Conservation (phyloP, 129 eudicot genomes). For the Heracleum sosnowskyi region DNA sequence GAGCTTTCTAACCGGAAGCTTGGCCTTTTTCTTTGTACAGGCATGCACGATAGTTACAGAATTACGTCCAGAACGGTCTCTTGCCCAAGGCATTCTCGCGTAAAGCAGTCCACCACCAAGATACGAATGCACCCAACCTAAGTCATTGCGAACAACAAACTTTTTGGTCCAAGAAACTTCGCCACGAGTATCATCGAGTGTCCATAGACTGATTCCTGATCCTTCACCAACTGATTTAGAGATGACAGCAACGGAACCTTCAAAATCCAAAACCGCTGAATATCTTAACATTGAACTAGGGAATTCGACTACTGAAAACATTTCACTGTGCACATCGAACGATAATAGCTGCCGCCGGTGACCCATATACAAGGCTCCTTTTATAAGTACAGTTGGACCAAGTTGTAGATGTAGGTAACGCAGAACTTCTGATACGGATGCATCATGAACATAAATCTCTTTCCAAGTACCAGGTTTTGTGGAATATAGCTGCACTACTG, state of each 20-base stretch:
- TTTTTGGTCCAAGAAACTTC: not conserved
- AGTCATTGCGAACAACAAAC: not conserved
- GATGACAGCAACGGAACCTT: not conserved
- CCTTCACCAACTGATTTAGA: no score
- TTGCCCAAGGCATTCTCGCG: no score
- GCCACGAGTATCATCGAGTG: not conserved
- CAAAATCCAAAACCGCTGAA: not conserved
- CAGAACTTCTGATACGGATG: not conserved
- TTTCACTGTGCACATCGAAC: not conserved
- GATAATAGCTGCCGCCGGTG: not conserved
- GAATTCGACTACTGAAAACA: not conserved
- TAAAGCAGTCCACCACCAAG: no score
- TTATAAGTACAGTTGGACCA: not conserved
- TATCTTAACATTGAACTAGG: not conserved
- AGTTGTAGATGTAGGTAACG: not conserved
- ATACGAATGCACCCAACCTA: not conserved
- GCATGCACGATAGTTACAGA: not conserved
- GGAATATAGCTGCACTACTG: not conserved
- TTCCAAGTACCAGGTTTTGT: not conserved
- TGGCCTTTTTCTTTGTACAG: no score
- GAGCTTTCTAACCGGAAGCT: not conserved
- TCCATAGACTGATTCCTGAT: not conserved
- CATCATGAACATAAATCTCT: not conserved
- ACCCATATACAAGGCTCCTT: not conserved
- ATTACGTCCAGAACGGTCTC: no score